A percentile compares a stretch with the other conserved stretches of the same genome.
Evolutionary conservation across 257 asterid genomes (phyloP).

Genomic region (Cruciata laevipes): DNA sequence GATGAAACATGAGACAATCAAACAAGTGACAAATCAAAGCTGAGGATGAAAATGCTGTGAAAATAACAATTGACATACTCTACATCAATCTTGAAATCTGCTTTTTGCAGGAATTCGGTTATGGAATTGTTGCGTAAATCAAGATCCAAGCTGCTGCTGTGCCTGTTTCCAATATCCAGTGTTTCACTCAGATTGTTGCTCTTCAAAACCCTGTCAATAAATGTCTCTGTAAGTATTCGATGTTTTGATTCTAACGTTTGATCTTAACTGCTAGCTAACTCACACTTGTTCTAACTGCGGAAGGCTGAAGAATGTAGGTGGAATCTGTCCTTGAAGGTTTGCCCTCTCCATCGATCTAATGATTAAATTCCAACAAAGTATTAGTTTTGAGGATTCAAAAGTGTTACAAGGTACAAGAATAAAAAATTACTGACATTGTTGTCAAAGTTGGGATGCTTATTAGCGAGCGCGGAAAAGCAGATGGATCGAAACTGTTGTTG

Average conservation of each 20-base stretch:
- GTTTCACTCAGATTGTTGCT: slow-evolving; percentile 56
- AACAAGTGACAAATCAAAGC: not conserved
- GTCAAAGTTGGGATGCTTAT: slow-evolving; percentile 56
- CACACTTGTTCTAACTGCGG: slow-evolving; percentile 70
- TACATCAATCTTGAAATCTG: slow-evolving; percentile 37
- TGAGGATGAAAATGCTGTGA: not conserved
- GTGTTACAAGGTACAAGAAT: not conserved
- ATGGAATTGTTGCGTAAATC: slow-evolving; percentile 66
- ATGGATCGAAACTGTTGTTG: slow-evolving; percentile 61
- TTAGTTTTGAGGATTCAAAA: slow-evolving; percentile 12
- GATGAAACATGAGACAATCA: slow-evolving; percentile 12
- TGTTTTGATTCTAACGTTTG: not conserved
- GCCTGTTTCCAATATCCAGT: slow-evolving; percentile 60
- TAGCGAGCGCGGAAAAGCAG: slow-evolving; percentile 56
- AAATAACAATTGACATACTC: slow-evolving; percentile 29
- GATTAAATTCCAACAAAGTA: slow-evolving; percentile 12
- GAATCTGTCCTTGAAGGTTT: slow-evolving; percentile 50
- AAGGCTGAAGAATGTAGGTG: slow-evolving; percentile 42
- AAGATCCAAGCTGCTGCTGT: slow-evolving; percentile 48
- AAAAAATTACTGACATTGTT: slow-evolving; percentile 48
- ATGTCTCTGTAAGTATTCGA: not conserved
- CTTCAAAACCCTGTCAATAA: slow-evolving; percentile 44
- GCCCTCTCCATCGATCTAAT: slow-evolving; percentile 65
- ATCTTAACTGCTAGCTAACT: slow-evolving; percentile 22
- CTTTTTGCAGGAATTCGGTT: slow-evolving; percentile 35